Evolutionary conservation across 2,329 filamentous ascomycete species (phyloP), one percentile per base, ranked within the genome.

Genomic region (Xylariaceae sp.): DNA sequence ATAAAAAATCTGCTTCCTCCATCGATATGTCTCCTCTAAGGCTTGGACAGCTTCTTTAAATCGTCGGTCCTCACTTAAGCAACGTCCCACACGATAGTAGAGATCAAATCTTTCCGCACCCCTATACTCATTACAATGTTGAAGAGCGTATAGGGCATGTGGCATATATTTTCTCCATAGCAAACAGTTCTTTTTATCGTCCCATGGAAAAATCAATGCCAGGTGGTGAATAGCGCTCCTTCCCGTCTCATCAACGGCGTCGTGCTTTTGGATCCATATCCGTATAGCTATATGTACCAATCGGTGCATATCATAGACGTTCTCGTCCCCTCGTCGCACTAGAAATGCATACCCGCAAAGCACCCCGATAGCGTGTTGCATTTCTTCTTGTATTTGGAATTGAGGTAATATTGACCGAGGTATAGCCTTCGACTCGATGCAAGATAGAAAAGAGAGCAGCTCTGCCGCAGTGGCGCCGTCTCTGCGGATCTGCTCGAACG

Each of bases 341-440:
- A 69, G 39, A 39, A 69, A 69, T 0, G 58, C 49, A 34, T 67
- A 69, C 3, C 45, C 60, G 5, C 51, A 60, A 0, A 70, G 55
- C 2, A 50, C 60, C 4, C 64, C 63, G n/a, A 69, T 56, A 0
- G 63, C 62, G 4, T 46, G 2, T 11, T 54, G 48, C 53, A 58
- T 44, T 10, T 49, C 40, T 36, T 55, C 50, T 11, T 57, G 32
- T 0, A 50, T 54, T 1, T 37, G 16, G 0, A 21, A 23, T 0
- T 1, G 1, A 1, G 67, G 65, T 3, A 67, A 47, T 0, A 73
- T 50, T 1, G 64, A 61, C 23, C 47, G 50, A 2, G 70, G 65
- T 38, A 73, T 70, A 0, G 61, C 61, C 46, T 66, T 67, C 0
- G 64, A 60, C 45, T 70, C 64, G 35, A 75, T 64, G 19, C 56